Base-by-base conservation (phyloP, 345 rosid species). In the Gossypium longicalyx region DNA sequence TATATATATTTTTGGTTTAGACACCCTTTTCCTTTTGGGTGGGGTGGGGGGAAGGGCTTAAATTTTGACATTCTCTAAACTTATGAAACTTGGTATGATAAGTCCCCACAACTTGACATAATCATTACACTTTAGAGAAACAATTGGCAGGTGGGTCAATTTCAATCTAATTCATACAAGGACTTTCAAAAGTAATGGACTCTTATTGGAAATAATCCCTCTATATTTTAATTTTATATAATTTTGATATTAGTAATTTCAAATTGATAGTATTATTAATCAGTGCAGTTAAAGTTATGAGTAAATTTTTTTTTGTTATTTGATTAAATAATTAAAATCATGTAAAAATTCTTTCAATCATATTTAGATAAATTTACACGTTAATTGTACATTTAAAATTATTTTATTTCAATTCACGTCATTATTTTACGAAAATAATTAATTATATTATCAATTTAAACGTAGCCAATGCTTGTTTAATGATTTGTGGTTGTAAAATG, bases 141-240 rank as follows among this genome's bases (percentile, higher is more conserved):
- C 67, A 52, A 38, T 65, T 63, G 66, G 43, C 9, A 16, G 25
- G 70, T 64, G 76, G 64, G 80, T 74, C 85, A 70, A 79, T 15
- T 74, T 19, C 49, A 70, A 43, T 70, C 23, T 65, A 64, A 79
- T 74, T 76, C 67, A 79, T 79, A 27, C 2, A 65, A 58, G 71
- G 78, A 82, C 67, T 64, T 43, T 66, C 4, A 76, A 56, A 70
- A 19, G 43, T 20, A 9, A 60, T 57, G 66, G 69, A 58, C 66
- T 27, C 57, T n/a, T n/a, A 15, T 51, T 15, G n/a, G 15, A 11
- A 11, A 2, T 48, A 48, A 2, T 48, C 52, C 52, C 52, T 48
- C 10, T 3, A 48, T 15, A 48, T 15, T 12, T 48, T 10, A 48
- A 12, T 10, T 48, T 12, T 48, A 48, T 16, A 48, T 12, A 0